Conservation (phyloP, 1,284 basidiomycete genomes). For the Rhodotorula sp. region DNA sequence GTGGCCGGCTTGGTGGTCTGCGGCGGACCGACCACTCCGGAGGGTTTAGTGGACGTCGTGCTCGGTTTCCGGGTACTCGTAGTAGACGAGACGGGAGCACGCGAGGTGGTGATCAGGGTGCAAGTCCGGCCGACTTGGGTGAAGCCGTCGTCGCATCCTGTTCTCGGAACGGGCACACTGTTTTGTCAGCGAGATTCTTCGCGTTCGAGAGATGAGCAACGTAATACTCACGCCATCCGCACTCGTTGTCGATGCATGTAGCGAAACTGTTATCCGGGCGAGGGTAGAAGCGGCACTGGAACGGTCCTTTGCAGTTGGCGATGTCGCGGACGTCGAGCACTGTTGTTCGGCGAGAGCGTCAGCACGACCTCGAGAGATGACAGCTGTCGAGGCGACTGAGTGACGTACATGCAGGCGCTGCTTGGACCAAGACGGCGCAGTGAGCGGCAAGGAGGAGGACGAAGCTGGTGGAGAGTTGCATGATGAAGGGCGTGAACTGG, state of each 20-base stretch:
- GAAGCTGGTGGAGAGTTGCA: background rate
- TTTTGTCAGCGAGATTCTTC: background rate
- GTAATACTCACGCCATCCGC: slow-evolving; percentile 10
- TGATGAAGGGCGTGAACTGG: too few relatives aligned
- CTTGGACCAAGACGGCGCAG: background rate
- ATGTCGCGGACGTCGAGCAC: slow-evolving; percentile 2
- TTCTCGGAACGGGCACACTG: too few relatives aligned
- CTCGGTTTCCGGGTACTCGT: too few relatives aligned
- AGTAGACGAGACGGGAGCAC: background rate
- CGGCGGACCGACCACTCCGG: background rate
- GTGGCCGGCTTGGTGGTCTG: background rate
- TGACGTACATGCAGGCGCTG: slow-evolving; percentile 3
- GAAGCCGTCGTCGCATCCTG: slow-evolving; percentile 16
- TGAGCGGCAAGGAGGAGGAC: background rate
- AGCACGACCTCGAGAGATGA: background rate
- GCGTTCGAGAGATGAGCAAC: too few relatives aligned
- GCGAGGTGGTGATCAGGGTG: background rate
- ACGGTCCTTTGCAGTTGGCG: slow-evolving; percentile 6
- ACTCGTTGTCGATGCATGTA: background rate
- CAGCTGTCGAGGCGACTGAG: background rate
- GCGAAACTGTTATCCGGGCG: slow-evolving; percentile 10
- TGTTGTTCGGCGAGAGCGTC: background rate
- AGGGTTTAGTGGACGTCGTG: background rate
- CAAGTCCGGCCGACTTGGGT: background rate
- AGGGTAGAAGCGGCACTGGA: slow-evolving; percentile 13